Conservation (phyloP, 306 rosid species). For the Sechiopsis laciniata region DNA sequence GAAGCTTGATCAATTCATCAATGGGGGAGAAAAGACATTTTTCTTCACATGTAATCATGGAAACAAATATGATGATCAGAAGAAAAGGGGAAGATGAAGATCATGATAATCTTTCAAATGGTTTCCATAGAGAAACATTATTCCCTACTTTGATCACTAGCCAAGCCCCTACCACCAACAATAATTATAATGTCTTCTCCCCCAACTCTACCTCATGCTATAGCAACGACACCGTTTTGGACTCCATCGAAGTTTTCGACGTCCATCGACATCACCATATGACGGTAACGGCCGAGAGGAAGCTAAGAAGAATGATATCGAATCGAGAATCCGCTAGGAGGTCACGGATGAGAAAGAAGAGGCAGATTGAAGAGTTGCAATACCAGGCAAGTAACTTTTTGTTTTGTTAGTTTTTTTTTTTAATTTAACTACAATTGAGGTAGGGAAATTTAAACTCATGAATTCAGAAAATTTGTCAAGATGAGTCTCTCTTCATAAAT, state of each 20-base stretch:
- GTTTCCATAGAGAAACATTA: conserved; percentile 10
- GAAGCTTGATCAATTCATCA: neutral
- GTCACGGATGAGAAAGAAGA: conserved; percentile 39
- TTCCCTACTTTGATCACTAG: conserved; percentile 10
- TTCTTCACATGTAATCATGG: neutral
- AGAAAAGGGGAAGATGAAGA: neutral
- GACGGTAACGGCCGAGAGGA: conserved; percentile 22
- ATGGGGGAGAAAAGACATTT: neutral
- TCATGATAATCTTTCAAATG: neutral
- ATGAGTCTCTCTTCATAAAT: too few species aligned
- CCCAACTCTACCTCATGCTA: conserved; percentile 23
- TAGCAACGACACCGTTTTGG: conserved; percentile 25
- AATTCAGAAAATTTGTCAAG: too few species aligned
- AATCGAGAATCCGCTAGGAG: conserved; percentile 40
- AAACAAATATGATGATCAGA: conserved; percentile 12
- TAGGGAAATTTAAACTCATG: too few species aligned
- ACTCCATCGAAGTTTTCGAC: conserved; percentile 6
- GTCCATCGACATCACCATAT: neutral
- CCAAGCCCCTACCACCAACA: conserved; percentile 17
- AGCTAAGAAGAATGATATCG: conserved; percentile 37
- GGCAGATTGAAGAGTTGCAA: conserved; percentile 37
- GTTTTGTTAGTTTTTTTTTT: too few species aligned
- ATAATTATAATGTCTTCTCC: conserved; percentile 16
- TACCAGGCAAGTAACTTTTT: conserved; percentile 9
- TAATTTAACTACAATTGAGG: too few species aligned